Evolutionary conservation across 2,329 filamentous ascomycete species (phyloP).

Genomic region (Alternaria gaisen): DNA sequence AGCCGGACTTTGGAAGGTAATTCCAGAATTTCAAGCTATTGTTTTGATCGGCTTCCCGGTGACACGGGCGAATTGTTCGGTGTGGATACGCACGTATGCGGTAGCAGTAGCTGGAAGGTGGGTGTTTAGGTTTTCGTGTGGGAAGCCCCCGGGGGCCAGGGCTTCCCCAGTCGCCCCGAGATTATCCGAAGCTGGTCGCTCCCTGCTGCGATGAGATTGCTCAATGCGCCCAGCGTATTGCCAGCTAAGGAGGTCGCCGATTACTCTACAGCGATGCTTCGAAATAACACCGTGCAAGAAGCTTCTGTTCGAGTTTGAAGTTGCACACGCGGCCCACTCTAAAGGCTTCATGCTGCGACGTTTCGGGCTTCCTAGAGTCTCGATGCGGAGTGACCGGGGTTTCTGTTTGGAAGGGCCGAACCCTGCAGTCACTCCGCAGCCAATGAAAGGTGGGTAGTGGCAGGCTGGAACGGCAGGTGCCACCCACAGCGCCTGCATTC

Average conservation of each 20-base stretch:
- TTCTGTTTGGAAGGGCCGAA: conserved; percentile 11
- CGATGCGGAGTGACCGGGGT: conserved; percentile 5
- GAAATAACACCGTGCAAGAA: not conserved
- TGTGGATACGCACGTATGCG: not conserved
- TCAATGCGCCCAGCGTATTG: not conserved
- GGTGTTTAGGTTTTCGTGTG: not conserved
- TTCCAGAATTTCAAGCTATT: not conserved
- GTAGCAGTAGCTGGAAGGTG: not conserved
- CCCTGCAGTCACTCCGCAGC: conserved; percentile 4
- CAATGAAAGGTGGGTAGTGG: conserved; percentile 1
- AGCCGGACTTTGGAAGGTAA: not conserved
- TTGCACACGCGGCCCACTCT: conserved; percentile 1
- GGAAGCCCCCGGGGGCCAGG: not conserved
- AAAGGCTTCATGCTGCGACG: conserved; percentile 10
- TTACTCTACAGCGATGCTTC: not conserved
- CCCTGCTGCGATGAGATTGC: not conserved
- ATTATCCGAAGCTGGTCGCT: not conserved
- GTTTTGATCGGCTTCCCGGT: not conserved
- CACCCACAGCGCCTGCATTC: conserved; percentile 20
- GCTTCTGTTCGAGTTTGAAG: conserved; percentile 1
- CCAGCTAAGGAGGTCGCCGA: not conserved
- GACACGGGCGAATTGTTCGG: not conserved
- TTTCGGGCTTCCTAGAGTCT: conserved; percentile 7
- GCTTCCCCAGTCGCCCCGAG: conserved; percentile 2
- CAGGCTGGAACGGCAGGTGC: conserved; percentile 22